Evolutionary conservation across 441 rosid species (phyloP).

Genomic region (Gossypium davidsonii): DNA sequence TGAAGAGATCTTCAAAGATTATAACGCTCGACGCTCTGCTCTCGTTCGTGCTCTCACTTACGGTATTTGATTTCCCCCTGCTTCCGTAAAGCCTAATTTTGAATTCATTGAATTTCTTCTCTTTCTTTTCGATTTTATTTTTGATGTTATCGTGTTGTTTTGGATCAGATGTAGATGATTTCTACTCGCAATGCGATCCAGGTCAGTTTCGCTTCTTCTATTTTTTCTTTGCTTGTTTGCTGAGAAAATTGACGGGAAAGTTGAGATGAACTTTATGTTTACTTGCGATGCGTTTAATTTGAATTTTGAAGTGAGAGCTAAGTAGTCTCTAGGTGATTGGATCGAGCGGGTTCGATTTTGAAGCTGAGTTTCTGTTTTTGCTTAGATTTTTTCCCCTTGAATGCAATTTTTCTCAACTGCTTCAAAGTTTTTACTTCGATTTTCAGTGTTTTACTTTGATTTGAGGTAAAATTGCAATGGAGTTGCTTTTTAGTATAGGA

Average conservation of each 20-base stretch:
- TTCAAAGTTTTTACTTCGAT: not conserved
- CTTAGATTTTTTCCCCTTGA: not conserved
- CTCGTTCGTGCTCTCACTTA: constrained; percentile 67
- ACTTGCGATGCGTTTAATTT: not conserved
- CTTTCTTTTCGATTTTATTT: not conserved
- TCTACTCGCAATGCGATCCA: constrained; percentile 78
- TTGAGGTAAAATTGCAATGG: not conserved
- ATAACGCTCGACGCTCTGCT: constrained; percentile 55
- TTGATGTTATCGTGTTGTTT: not conserved
- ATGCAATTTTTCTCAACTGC: not conserved
- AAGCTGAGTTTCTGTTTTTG: not conserved
- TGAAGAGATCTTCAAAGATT: constrained; percentile 90
- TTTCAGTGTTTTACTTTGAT: not conserved
- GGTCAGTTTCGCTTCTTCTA: constrained; percentile 34
- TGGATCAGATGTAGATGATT: constrained; percentile 63
- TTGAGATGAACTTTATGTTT: not conserved
- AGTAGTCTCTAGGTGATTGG: not conserved
- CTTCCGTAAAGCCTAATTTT: constrained; percentile 10
- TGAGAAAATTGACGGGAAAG: not conserved
- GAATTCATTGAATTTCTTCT: not conserved
- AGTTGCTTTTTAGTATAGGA: not conserved
- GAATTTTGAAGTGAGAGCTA: not conserved
- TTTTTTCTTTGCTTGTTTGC: constrained; percentile 16
- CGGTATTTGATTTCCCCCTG: constrained; percentile 31
- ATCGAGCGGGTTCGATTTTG: not conserved